phyloP scores from a whole-genome alignment of 2,329 filamentous ascomycete genomes.

The Dactylellina parvicollis region DNA sequence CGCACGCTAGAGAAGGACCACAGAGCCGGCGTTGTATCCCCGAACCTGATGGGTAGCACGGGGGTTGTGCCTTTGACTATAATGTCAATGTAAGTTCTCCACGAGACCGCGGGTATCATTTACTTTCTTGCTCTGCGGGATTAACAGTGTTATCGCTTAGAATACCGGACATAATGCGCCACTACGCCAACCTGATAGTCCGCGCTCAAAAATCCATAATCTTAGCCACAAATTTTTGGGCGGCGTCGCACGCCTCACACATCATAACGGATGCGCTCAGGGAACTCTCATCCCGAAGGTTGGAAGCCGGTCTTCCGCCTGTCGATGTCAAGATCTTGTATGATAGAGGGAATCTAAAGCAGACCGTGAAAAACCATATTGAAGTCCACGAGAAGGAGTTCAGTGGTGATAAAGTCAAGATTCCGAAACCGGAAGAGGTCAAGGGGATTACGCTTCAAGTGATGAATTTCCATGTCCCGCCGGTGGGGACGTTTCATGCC shows the following conservation, averaged over 20 bases:
- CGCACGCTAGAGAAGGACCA: slow-evolving; percentile 67
- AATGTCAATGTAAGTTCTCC: slow-evolving; percentile 68
- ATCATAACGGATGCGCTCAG: slow-evolving; percentile 74
- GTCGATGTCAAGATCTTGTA: slow-evolving; percentile 79
- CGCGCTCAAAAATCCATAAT: slow-evolving; percentile 77
- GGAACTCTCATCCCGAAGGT: slow-evolving; percentile 71
- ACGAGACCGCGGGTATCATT: too few species aligned
- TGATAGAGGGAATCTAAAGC: slow-evolving; percentile 74
- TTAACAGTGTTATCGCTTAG: too few species aligned
- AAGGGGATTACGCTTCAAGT: slow-evolving; percentile 78
- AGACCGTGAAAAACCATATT: slow-evolving; percentile 74
- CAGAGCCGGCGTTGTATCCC: slow-evolving; percentile 67
- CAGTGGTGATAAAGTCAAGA: slow-evolving; percentile 67
- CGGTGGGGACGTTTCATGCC: slow-evolving; percentile 78
- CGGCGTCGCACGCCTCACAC: slow-evolving; percentile 73
- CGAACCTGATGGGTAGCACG: slow-evolving; percentile 69
- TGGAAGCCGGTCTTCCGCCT: slow-evolving; percentile 67
- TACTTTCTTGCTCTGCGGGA: too few species aligned
- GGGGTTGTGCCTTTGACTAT: slow-evolving; percentile 76
- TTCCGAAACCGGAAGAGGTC: slow-evolving; percentile 73
- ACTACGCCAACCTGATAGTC: slow-evolving; percentile 80
- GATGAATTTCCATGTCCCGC: slow-evolving; percentile 75
- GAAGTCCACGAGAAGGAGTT: slow-evolving; percentile 70
- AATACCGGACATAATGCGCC: slow-evolving; percentile 75
- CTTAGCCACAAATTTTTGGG: slow-evolving; percentile 80